Percentiles rank a stretch among this genome's conserved stretches.
phyloP scores from a whole-genome alignment of 176 grass and related monocot genomes.

The Tillandsia leiboldiana region DNA sequence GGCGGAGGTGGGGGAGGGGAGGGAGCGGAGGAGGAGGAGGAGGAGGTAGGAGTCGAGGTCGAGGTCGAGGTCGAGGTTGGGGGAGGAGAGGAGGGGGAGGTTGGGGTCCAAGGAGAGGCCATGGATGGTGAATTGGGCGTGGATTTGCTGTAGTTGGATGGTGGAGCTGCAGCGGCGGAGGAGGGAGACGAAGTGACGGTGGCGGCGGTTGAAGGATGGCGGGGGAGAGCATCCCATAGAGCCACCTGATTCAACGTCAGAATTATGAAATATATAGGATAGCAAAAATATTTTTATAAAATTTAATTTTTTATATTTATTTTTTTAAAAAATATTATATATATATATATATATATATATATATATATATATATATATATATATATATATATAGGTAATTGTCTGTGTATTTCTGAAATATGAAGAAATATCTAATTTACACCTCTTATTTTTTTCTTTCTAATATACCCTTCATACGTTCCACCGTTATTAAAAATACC shows the following conservation, averaged over 20 bases:
- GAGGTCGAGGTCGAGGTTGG: conserved; percentile 30
- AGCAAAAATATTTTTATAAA: too few species aligned
- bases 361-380: too few species aligned
- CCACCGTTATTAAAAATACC: too few species aligned
- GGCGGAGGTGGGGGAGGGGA: conserved; percentile 3
- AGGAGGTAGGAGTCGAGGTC: conserved; percentile 36
- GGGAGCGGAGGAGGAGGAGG: background rate
- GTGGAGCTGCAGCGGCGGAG: conserved; percentile 7
- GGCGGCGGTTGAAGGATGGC: background rate
- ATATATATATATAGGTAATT: too few species aligned
- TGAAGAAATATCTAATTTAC: too few species aligned
- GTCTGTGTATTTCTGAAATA: too few species aligned
- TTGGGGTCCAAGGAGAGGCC: conserved; percentile 9
- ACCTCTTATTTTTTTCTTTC: too few species aligned
- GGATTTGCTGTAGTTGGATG: conserved; percentile 14
- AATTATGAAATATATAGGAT: background rate
- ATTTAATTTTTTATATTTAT: too few species aligned
- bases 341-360: too few species aligned
- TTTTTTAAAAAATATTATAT: too few species aligned
- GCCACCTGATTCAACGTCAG: background rate
- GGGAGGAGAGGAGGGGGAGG: conserved; percentile 33
- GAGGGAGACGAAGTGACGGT: background rate
- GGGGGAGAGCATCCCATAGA: background rate
- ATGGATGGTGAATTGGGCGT: conserved; percentile 10
- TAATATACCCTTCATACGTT: too few species aligned